Evolutionary conservation across 345 rosid genomes (phyloP), one percentile per base, ranked within the genome.

Genomic region (Camelina neglecta): DNA sequence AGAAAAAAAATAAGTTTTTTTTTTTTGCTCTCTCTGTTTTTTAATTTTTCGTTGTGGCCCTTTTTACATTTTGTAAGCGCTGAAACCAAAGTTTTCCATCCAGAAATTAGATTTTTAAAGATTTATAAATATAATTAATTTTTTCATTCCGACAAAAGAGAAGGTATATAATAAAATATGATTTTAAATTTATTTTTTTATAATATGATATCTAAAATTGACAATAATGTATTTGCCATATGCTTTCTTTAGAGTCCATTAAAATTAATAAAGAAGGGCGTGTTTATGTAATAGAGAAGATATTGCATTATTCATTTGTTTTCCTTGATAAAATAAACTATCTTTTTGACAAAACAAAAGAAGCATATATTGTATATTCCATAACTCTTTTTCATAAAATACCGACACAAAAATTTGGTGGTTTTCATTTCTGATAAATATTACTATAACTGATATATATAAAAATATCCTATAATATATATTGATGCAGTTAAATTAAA

Each of bases 21-120:
- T n/a, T 2, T 15, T 9, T 50, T 8, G 51, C 29, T 18, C 20
- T 29, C 66, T 60, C 56, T 60, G 20, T 7, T 68, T 38, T 69
- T 75, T 53, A 53, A 42, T 62, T 69, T 62, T 76, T 76, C 16
- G 57, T 61, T 69, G 62, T 75, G 62, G 21, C 16, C 13, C 50
- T 76, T 44, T 76, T 69, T 69, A 65, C 71, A 55, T 36, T 69
- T 76, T 62, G 74, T 68, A 68, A 60, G 62, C 73, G 79, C 60
- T 67, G 73, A 60, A 66, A 58, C 50, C 47, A 42, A 31, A 26
- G 6, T 10, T 61, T 50, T 60, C 8, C 35, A 56, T 57, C 57
- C 29, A 73, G 41, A 66, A 51, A 68, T 31, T 60, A 68, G 64
- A 60, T 75, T 62, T 68, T 60, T 8, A 13, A 9, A 35, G 8